These are phyloP conservation scores for Larix sibirica DNA, from an alignment of 83 land plant genomes.

Conservation along the genomic window DNA sequence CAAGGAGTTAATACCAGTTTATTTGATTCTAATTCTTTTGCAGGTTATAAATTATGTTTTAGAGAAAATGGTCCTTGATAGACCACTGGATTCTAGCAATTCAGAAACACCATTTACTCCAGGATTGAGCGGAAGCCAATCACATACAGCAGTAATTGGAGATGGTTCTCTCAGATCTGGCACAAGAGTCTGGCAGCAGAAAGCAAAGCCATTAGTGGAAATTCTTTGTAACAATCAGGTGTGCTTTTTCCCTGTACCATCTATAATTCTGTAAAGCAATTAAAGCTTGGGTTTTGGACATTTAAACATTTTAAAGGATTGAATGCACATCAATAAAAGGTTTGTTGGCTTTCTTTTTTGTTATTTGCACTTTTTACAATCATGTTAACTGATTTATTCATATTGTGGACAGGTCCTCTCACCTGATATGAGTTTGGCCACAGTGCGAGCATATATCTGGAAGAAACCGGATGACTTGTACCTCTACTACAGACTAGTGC, in stretches of 20 bases:
- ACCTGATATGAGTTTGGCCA: conserved; percentile 96
- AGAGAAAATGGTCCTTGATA: conserved; percentile 90
- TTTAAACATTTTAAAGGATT: background rate
- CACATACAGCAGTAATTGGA: conserved; percentile 40
- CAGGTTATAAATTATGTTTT: conserved; percentile 97
- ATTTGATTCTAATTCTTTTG: background rate
- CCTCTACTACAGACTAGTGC: conserved; percentile 70
- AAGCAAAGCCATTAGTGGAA: conserved; percentile 67
- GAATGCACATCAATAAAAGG: background rate
- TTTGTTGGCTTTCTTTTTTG: background rate
- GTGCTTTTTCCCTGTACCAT: conserved; percentile 3
- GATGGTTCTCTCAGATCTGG: conserved; percentile 58
- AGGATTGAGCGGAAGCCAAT: conserved; percentile 40
- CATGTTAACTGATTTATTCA: background rate
- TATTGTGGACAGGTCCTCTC: conserved; percentile 59
- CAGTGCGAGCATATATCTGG: conserved; percentile 92
- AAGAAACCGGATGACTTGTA: conserved; percentile 94
- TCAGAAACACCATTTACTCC: conserved; percentile 40
- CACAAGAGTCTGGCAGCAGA: conserved; percentile 72
- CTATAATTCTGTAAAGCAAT: too few species aligned
- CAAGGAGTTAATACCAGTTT: background rate
- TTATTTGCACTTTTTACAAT: too few species aligned
- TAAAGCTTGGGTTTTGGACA: background rate
- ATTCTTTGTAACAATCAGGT: conserved; percentile 96
- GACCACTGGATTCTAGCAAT: conserved; percentile 59